phyloP scores from a whole-genome alignment of 140 eudicot species.

The Cichorium intybus region DNA sequence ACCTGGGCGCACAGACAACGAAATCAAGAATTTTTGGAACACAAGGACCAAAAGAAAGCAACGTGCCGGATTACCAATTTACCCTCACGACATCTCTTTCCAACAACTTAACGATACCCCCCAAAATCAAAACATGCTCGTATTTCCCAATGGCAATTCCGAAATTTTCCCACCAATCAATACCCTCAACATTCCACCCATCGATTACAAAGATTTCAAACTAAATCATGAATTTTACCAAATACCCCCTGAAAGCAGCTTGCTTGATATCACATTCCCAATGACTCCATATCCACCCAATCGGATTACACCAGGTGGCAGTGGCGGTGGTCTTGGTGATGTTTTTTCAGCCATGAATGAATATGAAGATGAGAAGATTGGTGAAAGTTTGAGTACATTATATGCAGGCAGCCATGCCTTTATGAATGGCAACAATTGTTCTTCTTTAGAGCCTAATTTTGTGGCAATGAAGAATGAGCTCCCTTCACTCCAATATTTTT shows the following conservation, averaged over 20 bases:
- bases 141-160: conserved; percentile 36
- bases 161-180: conserved; percentile 34
- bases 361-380: conserved; percentile 19
- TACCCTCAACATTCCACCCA: conserved; percentile 48
- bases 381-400: conserved; percentile 3
- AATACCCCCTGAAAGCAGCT: conserved; percentile 15
- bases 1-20: conserved; percentile 80
- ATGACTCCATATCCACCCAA: conserved; percentile 34
- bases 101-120: conserved; percentile 35
- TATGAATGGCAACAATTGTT: conserved; percentile 78
- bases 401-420: conserved; percentile 84
- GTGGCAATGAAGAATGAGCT: conserved; percentile 86
- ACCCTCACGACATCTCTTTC: conserved; percentile 57
- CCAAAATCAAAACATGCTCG: conserved; percentile 36
- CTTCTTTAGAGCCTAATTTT: conserved; percentile 56
- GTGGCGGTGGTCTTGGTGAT: conserved; percentile 25
- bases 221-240: conserved; percentile 27
- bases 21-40: conserved; percentile 73
- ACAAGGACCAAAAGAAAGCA: conserved; percentile 74
- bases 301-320: conserved; percentile 36
- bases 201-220: conserved; percentile 45
- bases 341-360: conserved; percentile 20
- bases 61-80: conserved; percentile 75
- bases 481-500: conserved; percentile 98
- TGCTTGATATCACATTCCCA: conserved; percentile 41